Evolutionary conservation across 2,329 filamentous ascomycete species (phyloP), one percentile per base, ranked within the genome.

Genomic region (Aspergillus japonicus): DNA sequence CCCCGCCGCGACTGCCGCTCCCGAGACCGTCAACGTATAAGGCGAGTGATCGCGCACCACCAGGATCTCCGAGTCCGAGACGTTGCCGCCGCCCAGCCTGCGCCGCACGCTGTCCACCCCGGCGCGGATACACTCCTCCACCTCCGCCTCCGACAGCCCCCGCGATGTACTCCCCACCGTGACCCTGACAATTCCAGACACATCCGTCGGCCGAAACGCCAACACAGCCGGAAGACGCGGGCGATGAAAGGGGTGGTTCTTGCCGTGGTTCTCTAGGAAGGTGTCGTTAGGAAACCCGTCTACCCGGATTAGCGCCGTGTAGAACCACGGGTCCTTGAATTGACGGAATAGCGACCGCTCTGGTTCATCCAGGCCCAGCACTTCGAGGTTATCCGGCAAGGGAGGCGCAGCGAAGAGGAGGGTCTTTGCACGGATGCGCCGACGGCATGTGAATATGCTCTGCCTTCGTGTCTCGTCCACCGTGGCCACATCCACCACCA

Each of bases 281-380:
- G 35, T 12, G 44, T 55, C 55, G 1, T 16, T 14, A 1, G 62
- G 59, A 4, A 77, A 65, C 4, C 67, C 68, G 0, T 68, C 62
- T 60, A 73, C 68, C n/a, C 61, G 67, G 39, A 75, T 58, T 16
- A 77, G 61, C 23, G 63, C 70, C 31, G 71, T 68, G 63, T 72
- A 75, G 66, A 73, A 75, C 11, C 21, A 47, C 3, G 16, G 14
- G 39, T 44, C 26, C 4, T 47, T 21, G 31, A 62, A 74, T 59
- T 75, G 70, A 56, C 58, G 53, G 60, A 80, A 77, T 4, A 44
- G 39, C 1, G 39, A 1, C 2, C 16, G 39, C 8, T 44, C 39
- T 4, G 3, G 5, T 7, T 7, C 39, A 16, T 44, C 16, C 7
- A 19, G 16, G 16, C 16, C 39, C 7, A 44, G 39, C 7, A 19